These are phyloP conservation scores for Pseudogymnoascus sp. DNA, from an alignment of 2,329 filamentous ascomycete genomes.

Conservation along the genomic window DNA sequence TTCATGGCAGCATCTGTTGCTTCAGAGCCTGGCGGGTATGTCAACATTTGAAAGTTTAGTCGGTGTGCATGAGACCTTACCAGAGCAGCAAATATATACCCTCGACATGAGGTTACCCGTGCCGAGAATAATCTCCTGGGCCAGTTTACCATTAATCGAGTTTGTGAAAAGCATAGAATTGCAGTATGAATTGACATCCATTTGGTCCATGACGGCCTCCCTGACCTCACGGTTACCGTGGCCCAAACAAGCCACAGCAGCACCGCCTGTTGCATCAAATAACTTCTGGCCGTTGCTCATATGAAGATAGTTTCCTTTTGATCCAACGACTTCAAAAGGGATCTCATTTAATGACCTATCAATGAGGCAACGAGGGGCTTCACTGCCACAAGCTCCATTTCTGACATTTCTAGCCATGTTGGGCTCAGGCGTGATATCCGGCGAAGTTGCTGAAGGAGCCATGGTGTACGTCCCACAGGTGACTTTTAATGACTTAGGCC, in stretches of 20 bases:
- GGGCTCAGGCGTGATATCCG: background rate
- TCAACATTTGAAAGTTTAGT: background rate
- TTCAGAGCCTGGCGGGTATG: slow-evolving; percentile 46
- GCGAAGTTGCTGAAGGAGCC: background rate
- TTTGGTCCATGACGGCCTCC: slow-evolving; percentile 50
- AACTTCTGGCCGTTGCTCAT: slow-evolving; percentile 44
- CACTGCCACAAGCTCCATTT: background rate
- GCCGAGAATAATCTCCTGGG: slow-evolving; percentile 32
- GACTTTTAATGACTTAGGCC: background rate
- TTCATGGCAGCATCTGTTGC: slow-evolving; percentile 62
- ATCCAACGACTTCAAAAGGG: slow-evolving; percentile 23
- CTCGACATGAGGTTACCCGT: slow-evolving; percentile 40
- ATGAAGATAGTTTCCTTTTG: slow-evolving; percentile 24
- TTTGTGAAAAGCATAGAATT: slow-evolving; percentile 51
- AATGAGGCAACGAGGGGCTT: slow-evolving; percentile 14
- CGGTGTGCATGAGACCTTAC: slow-evolving; percentile 28
- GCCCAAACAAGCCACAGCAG: slow-evolving; percentile 63
- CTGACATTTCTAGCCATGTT: background rate
- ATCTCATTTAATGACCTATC: slow-evolving; percentile 25
- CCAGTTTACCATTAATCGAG: slow-evolving; percentile 40
- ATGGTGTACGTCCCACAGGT: background rate
- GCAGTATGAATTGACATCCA: slow-evolving; percentile 47
- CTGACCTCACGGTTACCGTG: slow-evolving; percentile 54
- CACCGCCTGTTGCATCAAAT: slow-evolving; percentile 65
- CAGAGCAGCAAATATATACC: slow-evolving; percentile 49